Evolutionary conservation across 129 eudicot species (phyloP).

Genomic region (Deinandra increscens): DNA sequence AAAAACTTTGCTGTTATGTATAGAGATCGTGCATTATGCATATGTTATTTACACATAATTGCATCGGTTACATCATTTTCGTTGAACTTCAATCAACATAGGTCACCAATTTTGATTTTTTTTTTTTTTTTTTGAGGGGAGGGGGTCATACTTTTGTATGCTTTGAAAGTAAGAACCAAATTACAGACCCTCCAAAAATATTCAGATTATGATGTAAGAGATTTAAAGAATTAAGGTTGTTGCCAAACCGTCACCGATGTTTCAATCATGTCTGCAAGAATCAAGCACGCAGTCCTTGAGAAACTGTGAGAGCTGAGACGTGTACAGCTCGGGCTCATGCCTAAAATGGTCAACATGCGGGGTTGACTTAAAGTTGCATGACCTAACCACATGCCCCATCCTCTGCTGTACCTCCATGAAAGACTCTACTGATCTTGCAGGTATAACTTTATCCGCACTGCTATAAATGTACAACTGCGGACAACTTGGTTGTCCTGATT

Average conservation of each 20-base stretch:
- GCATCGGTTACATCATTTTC: neutral
- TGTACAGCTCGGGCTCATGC: conserved; percentile 68
- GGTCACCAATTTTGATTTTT: neutral
- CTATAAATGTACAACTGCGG: conserved; percentile 95
- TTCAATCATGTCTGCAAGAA: conserved; percentile 46
- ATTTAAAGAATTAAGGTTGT: conserved; percentile 23
- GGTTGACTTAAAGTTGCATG: conserved; percentile 82
- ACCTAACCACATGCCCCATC: conserved; percentile 74
- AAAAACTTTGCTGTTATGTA: too few relatives aligned
- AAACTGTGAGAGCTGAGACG: conserved; percentile 77
- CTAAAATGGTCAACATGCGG: conserved; percentile 98
- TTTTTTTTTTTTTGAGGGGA: too few relatives aligned
- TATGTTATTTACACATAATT: neutral
- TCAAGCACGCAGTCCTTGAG: conserved; percentile 77
- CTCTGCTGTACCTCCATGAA: conserved; percentile 70
- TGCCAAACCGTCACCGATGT: neutral
- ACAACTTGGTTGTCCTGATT: conserved; percentile 73
- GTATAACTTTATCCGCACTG: conserved; percentile 89
- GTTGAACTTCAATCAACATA: neutral
- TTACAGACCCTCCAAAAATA: conserved; percentile 18
- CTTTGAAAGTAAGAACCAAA: conserved; percentile 23
- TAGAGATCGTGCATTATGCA: too few relatives aligned
- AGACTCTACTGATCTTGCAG: conserved; percentile 76
- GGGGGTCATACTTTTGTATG: conserved; percentile 18
- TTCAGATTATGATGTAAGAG: conserved; percentile 23